Evolutionary conservation across 257 asterid genomes (phyloP).

Genomic region (Solanum virginianum): DNA sequence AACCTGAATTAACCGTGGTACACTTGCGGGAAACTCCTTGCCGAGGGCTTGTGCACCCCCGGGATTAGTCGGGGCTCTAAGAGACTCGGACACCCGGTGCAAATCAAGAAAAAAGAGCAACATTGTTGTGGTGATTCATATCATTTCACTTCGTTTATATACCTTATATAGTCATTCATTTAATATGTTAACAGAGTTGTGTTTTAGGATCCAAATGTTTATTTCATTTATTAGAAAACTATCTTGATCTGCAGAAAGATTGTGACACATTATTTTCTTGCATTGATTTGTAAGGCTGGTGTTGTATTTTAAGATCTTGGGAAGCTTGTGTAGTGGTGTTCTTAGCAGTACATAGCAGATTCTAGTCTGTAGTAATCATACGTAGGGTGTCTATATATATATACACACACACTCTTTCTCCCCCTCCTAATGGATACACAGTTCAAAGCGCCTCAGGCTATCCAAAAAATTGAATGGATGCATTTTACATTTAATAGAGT

Average conservation of each 20-base stretch:
- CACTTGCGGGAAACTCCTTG: too few relatives aligned
- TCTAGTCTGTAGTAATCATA: background rate
- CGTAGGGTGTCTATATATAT: too few relatives aligned
- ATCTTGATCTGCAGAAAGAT: background rate
- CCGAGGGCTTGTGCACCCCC: too few relatives aligned
- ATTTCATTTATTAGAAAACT: background rate
- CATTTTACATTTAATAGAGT: background rate
- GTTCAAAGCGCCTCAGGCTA: background rate
- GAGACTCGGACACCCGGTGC: too few relatives aligned
- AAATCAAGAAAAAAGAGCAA: background rate
- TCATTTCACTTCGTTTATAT: background rate
- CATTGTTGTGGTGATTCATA: background rate
- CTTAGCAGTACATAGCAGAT: background rate
- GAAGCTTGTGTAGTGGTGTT: background rate
- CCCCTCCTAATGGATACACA: background rate
- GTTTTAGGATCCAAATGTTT: background rate
- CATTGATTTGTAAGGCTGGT: background rate
- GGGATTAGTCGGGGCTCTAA: too few relatives aligned
- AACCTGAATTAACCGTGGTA: too few relatives aligned
- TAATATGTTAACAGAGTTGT: background rate
- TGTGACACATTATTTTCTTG: background rate
- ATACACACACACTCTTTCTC: background rate
- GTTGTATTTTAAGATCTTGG: background rate
- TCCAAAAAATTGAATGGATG: background rate
- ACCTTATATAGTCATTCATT: background rate